Evolutionary conservation across 805 yeast species (phyloP).

Genomic region (Ogataea zsoltii): DNA sequence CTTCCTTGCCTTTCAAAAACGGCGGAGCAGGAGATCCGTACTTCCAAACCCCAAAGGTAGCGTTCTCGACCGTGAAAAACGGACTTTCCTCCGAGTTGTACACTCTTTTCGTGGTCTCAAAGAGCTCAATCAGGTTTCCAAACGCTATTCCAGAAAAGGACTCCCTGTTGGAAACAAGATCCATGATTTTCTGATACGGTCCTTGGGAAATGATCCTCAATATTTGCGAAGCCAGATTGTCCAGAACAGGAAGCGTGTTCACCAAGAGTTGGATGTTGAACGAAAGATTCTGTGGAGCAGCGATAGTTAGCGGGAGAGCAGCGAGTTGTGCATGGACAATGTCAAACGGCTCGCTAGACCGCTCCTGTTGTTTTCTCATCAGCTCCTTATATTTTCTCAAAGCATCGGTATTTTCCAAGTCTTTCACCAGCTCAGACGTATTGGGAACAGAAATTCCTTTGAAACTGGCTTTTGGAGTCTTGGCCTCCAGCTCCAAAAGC

Average conservation of each 20-base stretch:
- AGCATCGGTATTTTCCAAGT: slow-evolving; percentile 23
- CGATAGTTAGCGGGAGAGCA: slow-evolving; percentile 58
- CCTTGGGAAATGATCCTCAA: slow-evolving; percentile 70
- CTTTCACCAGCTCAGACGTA: slow-evolving; percentile 35
- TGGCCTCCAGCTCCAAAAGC: background rate
- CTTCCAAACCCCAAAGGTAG: slow-evolving; percentile 72
- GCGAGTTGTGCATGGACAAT: slow-evolving; percentile 51
- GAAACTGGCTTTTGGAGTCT: slow-evolving; percentile 22
- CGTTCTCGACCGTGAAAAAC: slow-evolving; percentile 65
- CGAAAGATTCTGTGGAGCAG: slow-evolving; percentile 57
- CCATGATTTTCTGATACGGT: slow-evolving; percentile 74
- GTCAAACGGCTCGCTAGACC: slow-evolving; percentile 20
- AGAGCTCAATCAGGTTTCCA: slow-evolving; percentile 67
- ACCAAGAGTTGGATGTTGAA: slow-evolving; percentile 64
- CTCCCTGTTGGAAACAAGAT: slow-evolving; percentile 64
- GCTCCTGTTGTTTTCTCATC: slow-evolving; percentile 18
- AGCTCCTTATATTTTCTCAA: slow-evolving; percentile 31
- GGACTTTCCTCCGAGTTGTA: slow-evolving; percentile 71
- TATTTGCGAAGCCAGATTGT: slow-evolving; percentile 79
- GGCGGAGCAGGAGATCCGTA: slow-evolving; percentile 59
- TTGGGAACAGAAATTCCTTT: slow-evolving; percentile 37
- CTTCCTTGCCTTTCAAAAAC: slow-evolving; percentile 60
- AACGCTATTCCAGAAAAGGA: slow-evolving; percentile 66
- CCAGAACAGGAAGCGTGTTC: slow-evolving; percentile 73
- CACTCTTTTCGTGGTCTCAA: slow-evolving; percentile 72